Conservation (phyloP, 2,329 filamentous ascomycete genomes). For the Nemania serpens region DNA sequence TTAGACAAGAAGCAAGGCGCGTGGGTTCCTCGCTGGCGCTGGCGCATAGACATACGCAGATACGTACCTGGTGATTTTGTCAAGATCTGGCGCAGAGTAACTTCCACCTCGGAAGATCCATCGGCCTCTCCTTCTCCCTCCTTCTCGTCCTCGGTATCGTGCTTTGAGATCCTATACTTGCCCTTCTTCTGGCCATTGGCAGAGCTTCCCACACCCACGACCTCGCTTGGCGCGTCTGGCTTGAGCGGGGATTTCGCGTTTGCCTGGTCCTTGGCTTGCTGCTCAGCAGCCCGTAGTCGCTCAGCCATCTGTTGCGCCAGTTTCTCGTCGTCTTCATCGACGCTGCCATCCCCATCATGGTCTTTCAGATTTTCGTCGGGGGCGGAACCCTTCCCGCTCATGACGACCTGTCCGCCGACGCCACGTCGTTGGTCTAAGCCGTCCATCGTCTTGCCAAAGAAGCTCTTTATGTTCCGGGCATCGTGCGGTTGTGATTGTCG, state of each 20-base stretch:
- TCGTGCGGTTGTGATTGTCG: constrained; percentile 56
- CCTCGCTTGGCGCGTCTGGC: constrained; percentile 61
- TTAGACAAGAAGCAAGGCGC: neutral
- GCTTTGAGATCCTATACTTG: constrained; percentile 57
- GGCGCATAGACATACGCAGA: neutral
- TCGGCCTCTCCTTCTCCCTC: constrained; percentile 56
- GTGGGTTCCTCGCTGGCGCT: neutral
- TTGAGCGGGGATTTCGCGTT: constrained; percentile 68
- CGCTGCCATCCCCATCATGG: constrained; percentile 59
- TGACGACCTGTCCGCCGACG: constrained; percentile 44
- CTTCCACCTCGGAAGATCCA: constrained; percentile 68
- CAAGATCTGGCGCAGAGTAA: constrained; percentile 76
- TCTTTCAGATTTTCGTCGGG: constrained; percentile 50
- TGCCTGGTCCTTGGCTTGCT: constrained; percentile 69
- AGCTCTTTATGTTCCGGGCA: constrained; percentile 53
- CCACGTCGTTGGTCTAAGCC: constrained; percentile 52
- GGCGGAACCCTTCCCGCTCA: constrained; percentile 46
- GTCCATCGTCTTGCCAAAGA: constrained; percentile 64
- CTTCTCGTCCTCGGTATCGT: constrained; percentile 37
- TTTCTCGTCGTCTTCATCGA: constrained; percentile 60
- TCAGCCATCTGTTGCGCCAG: constrained; percentile 61
- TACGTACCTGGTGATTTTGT: constrained; percentile 79
- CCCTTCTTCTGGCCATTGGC: constrained; percentile 54
- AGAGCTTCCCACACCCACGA: constrained; percentile 64
- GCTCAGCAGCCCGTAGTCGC: constrained; percentile 70